Evolutionary conservation across 257 asterid species (phyloP), one percentile per base, ranked within the genome.

Genomic region (Gentiana straminea): DNA sequence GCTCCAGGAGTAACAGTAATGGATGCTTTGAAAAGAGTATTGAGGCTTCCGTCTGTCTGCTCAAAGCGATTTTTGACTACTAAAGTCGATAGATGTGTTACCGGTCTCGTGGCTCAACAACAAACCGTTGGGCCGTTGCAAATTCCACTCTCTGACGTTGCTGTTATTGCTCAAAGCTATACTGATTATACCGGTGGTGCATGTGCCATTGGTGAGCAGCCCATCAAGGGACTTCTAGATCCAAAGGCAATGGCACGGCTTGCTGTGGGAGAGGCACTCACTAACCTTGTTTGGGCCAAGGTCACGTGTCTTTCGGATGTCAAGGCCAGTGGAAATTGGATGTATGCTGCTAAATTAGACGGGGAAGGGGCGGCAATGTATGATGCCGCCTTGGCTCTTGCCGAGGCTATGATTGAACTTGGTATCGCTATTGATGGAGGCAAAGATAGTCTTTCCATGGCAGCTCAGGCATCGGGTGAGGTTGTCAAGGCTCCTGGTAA

Each of bases 301-400:
- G 82, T 87, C 54, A 91, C 95, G 60, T 82, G 95, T 73, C 86
- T 91, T 59, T 74, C 89, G 36, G 92, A 91, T 54, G 88, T 87
- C 13, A 91, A 91, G 72, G 94, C 93, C 3, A 91, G 98, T 68
- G 98, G 95, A 44, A 91, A 91, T 66, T 91, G 97, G 97, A 87
- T 87, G 98, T 91, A 91, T 66, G 98, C 98, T 35, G 96, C 97
- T n/a, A 91, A 87, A 71, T 68, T 91, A 35, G 96, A 87, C 49
- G 98, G 95, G 33, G 96, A 91, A 73, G 98, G 97, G 51, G 97
- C 95, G 2, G 86, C 83, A 57, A 91, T 91, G 98, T 87, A 85
- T 52, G 98, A 91, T 66, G 97, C 94, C 45, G 95, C 91, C 64
- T 60, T 74, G 64, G 93, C 95, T 65, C 93, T 91, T 68, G 75